These are phyloP conservation scores for Nakaseomyces sp. DNA, from an alignment of 1,139 yeast species.

Conservation along the genomic window DNA sequence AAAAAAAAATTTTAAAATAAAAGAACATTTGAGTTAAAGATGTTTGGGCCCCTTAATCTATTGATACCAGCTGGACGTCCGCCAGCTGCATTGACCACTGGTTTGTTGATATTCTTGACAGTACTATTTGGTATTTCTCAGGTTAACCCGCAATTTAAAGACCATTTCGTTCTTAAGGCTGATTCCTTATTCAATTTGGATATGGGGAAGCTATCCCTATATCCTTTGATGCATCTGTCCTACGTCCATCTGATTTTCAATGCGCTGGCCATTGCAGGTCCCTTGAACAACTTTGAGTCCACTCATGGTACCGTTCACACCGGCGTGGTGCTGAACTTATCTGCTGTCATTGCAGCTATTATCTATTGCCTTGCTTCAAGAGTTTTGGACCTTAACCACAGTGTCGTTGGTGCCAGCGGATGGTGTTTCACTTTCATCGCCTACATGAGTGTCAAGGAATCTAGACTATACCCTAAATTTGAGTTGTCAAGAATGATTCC, in stretches of 20 bases:
- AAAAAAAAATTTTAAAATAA: neutral
- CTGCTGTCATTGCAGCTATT: constrained; percentile 64
- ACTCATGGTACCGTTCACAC: constrained; percentile 81
- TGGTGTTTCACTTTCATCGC: constrained; percentile 67
- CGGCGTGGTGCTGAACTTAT: constrained; percentile 66
- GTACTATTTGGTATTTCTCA: constrained; percentile 34
- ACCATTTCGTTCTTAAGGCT: constrained; percentile 42
- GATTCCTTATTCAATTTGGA: constrained; percentile 49
- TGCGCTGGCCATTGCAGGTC: constrained; percentile 47
- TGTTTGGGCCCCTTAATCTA: neutral
- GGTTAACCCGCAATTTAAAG: constrained; percentile 30
- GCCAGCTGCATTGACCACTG: constrained; percentile 63
- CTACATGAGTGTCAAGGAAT: constrained; percentile 55
- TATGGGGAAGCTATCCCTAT: constrained; percentile 59
- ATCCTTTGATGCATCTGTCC: constrained; percentile 61
- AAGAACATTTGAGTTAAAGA: too few species aligned
- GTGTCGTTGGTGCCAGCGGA: constrained; percentile 63
- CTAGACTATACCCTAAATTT: constrained; percentile 39
- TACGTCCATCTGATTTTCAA: constrained; percentile 59
- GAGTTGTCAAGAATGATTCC: constrained; percentile 1
- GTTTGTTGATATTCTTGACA: constrained; percentile 49
- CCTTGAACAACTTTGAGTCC: constrained; percentile 62
- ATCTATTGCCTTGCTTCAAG: constrained; percentile 53
- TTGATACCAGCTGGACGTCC: constrained; percentile 26
- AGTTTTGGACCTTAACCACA: constrained; percentile 43